Conservation (phyloP, 441 rosid genomes). For the Mallotus japonicus region DNA sequence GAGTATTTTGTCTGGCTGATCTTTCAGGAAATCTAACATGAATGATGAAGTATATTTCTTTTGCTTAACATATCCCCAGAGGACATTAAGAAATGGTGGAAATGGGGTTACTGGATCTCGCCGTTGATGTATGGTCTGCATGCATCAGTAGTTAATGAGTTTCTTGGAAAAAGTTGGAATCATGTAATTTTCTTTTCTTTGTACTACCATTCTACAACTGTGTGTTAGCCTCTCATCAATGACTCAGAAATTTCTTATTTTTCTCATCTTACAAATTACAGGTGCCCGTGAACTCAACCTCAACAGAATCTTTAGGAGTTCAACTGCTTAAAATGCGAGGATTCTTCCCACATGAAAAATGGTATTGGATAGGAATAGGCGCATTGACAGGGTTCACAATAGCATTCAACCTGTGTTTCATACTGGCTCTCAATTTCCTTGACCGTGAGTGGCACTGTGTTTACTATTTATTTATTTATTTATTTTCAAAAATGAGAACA, state of each 20-base stretch:
- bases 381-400: slow-evolving; percentile 53
- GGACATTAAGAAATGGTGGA: slow-evolving; percentile 67
- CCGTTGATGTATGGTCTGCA: slow-evolving; percentile 80
- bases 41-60: slow-evolving; percentile 46
- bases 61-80: slow-evolving; percentile 27
- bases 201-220: no score
- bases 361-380: slow-evolving; percentile 79
- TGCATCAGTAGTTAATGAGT: slow-evolving; percentile 66
- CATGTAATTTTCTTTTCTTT: slow-evolving; percentile 36
- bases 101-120: slow-evolving; percentile 76
- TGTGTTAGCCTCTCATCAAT: not conserved
- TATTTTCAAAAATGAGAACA: not conserved
- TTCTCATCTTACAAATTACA: slow-evolving; percentile 5
- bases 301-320: slow-evolving; percentile 45
- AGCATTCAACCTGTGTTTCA: slow-evolving; percentile 47
- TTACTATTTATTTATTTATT: not conserved
- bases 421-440: slow-evolving; percentile 55
- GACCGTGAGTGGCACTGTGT: slow-evolving; percentile 40
- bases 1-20: not conserved
- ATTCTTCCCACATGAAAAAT: slow-evolving; percentile 41
- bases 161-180: slow-evolving; percentile 69
- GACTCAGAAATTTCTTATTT: not conserved
- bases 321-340: slow-evolving; percentile 50
- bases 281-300: slow-evolving; percentile 30
- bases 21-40: no score